Percentiles rank a stretch among this genome's conserved stretches.
phyloP scores from a whole-genome alignment of 2,329 filamentous ascomycete species.

The Domatiomyces globalis region DNA sequence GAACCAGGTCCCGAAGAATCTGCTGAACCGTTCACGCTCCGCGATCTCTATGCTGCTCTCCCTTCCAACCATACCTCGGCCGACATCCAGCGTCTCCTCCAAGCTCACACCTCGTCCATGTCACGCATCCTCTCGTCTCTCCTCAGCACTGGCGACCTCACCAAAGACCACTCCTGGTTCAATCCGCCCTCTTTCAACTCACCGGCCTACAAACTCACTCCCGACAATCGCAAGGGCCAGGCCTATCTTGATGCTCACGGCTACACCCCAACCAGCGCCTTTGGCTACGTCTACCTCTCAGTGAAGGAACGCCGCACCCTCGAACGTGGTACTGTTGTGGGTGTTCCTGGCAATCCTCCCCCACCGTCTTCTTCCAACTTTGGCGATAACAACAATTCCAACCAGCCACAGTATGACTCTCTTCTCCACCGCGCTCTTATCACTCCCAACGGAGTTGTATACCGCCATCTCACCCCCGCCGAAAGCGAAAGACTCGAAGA shows the following conservation, averaged over 20 bases:
- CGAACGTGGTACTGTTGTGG: constrained; percentile 29
- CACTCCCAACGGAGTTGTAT: constrained; percentile 31
- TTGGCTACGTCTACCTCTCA: constrained; percentile 28
- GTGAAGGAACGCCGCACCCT: constrained; percentile 30
- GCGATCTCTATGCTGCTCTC: constrained; percentile 10
- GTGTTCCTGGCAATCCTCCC: constrained; percentile 20
- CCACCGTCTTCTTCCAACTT: not conserved
- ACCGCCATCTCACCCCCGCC: constrained; percentile 31
- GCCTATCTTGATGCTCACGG: constrained; percentile 17
- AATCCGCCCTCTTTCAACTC: constrained; percentile 23
- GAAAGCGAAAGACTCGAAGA: constrained; percentile 33
- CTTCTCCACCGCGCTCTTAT: constrained; percentile 32
- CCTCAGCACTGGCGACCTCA: constrained; percentile 14
- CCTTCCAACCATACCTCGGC: not conserved
- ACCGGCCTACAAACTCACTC: constrained; percentile 14
- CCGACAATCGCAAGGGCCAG: constrained; percentile 15
- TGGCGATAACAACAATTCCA: not conserved
- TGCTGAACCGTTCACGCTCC: constrained; percentile 11
- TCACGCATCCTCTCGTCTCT: constrained; percentile 14
- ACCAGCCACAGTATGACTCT: constrained; percentile 8
- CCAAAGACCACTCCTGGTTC: constrained; percentile 29
- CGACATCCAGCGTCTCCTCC: constrained; percentile 13
- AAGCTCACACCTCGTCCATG: constrained; percentile 12
- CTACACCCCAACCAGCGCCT: constrained; percentile 21
- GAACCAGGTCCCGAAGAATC: not conserved